Percentiles rank a stretch among this genome's conserved stretches.
Evolutionary conservation across 1,284 basidiomycete species (phyloP).

Genomic region (Pascua sp.): DNA sequence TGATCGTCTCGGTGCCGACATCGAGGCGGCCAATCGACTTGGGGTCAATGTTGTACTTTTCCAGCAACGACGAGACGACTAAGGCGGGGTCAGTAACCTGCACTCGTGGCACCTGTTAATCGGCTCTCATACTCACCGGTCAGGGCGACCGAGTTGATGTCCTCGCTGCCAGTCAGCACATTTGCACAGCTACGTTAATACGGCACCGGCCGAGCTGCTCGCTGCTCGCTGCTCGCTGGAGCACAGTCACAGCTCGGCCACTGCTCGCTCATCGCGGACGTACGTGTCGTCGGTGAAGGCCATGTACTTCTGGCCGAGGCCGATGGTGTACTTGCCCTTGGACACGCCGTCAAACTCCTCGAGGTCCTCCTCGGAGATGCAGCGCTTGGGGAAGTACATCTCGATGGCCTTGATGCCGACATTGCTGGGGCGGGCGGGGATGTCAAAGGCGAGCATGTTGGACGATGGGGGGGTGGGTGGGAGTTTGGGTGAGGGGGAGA

Average conservation of each 20-base stretch:
- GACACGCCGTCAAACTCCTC: constrained; percentile 94
- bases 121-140: constrained; percentile 59
- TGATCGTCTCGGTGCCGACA: constrained; percentile 98
- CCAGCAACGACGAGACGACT: constrained; percentile 81
- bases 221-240: background rate
- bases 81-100: constrained; percentile 17
- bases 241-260: background rate
- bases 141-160: constrained; percentile 96
- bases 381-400: constrained; percentile 89
- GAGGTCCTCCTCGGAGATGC: constrained; percentile 90
- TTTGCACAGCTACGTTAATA: background rate
- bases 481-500: background rate
- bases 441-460: constrained; percentile 36
- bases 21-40: constrained; percentile 94
- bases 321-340: constrained; percentile 98
- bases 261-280: constrained; percentile 10
- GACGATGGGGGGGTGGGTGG: background rate
- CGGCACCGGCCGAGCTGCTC: background rate
- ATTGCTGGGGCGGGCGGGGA: constrained; percentile 69
- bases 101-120: background rate
- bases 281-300: constrained; percentile 88
- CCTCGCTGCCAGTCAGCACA: constrained; percentile 56
- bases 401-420: constrained; percentile 90
- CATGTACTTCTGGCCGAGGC: constrained; percentile 97
- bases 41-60: constrained; percentile 95